Evolutionary conservation across 1,284 basidiomycete species (phyloP), one percentile per base, ranked within the genome.

Genomic region (Xerocomus nothofagi): DNA sequence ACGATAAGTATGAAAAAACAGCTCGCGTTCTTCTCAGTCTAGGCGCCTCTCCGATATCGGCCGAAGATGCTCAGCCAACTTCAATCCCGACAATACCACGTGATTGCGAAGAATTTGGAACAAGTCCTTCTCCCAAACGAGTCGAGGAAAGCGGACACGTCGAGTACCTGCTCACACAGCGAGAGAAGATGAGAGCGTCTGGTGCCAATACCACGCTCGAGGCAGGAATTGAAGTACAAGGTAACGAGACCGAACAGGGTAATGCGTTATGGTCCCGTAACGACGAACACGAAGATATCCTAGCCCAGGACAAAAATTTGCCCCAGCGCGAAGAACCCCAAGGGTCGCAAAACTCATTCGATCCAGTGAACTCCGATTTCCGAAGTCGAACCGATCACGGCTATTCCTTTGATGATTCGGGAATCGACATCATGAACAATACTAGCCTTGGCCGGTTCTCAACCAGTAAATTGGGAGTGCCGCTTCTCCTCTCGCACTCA

Each of bases 341-440:
- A 26, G 27, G 12, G 24, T 44, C 43, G 24, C 47, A 3, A 43
- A 33, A 37, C 8, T 2, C 15, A n/a, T n/a, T 38, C 4, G 40
- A 51, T 29, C 30, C 18, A 3, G n/a, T 20, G 33, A 47, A 49
- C 17, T 37, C 42, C 27, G 6, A 6, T 38, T 30, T 27, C 7
- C 40, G 31, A 37, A 32, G 21, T 12, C 29, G 26, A 31, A n/a
- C 40, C 6, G 50, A 50, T 21, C 20, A 47, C 9, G 23, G 43
- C 6, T 36, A 42, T 43, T 38, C 34, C n/a, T 55, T 68, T 7
- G 53, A 65, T 30, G 61, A 68, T 53, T 67, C 65, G 3, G 61
- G 66, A 34, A 47, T 65, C 36, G 59, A 56, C 18, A 42, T 53
- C 15, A 12, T 44, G 20, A 55, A 63, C 23, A 37, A 49, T 5